Evolutionary conservation across 768 basidiomycete genomes (phyloP).

Genomic region (Pleurotus tuber-regium): DNA sequence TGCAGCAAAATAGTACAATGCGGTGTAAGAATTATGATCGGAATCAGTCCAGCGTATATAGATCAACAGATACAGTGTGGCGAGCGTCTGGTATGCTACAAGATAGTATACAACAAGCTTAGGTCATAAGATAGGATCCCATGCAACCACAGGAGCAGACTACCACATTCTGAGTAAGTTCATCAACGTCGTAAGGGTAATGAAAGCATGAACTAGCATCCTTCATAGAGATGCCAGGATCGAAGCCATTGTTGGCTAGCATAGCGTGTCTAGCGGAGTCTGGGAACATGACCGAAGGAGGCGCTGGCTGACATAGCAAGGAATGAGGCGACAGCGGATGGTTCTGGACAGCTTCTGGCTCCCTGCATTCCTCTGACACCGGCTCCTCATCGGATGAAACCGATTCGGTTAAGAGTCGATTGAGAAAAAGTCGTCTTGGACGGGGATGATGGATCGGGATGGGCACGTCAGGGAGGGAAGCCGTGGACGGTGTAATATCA

Average conservation of each 20-base stretch:
- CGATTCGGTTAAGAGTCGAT: conserved; percentile 39
- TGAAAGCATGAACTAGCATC: conserved; percentile 4
- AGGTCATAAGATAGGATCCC: conserved; percentile 27
- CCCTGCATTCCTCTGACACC: conserved; percentile 1
- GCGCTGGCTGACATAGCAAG: conserved; percentile 7
- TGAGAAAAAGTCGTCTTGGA: conserved; percentile 43
- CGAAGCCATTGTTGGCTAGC: neutral
- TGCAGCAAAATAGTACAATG: too few relatives aligned
- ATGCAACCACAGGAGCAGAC: conserved; percentile 36
- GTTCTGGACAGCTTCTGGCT: neutral
- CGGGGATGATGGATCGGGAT: conserved; percentile 45
- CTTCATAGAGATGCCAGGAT: neutral
- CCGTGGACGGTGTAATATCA: conserved; percentile 16
- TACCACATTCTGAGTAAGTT: conserved; percentile 10
- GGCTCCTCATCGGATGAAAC: conserved; percentile 36
- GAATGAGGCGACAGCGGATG: conserved; percentile 2
- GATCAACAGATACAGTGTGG: too few relatives aligned
- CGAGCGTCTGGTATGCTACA: conserved; percentile 3
- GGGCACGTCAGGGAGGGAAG: conserved; percentile 17
- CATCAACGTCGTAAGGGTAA: conserved; percentile 7
- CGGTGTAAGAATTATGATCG: too few relatives aligned
- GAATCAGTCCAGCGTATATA: too few relatives aligned
- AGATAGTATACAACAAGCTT: conserved; percentile 12
- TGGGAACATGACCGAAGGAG: conserved; percentile 8
- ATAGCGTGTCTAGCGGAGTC: neutral